Evolutionary conservation across 176 grass and related monocot species (phyloP).

Genomic region (Ampelocalamus luodianensis): DNA sequence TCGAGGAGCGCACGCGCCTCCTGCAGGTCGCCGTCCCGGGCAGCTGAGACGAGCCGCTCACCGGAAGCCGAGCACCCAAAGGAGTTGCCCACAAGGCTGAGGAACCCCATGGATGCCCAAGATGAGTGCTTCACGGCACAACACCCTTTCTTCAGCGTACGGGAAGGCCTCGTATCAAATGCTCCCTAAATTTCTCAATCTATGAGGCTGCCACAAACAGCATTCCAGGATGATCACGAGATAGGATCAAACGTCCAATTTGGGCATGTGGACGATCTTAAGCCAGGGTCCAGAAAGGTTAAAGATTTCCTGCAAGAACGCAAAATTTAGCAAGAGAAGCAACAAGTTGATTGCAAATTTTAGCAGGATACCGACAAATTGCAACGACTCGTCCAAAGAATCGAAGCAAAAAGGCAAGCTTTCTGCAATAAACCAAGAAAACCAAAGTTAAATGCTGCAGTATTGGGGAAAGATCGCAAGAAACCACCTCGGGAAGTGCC

Average conservation of each 20-base stretch:
- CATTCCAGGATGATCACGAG: slow-evolving; percentile 22
- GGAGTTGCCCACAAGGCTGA: slow-evolving; percentile 95
- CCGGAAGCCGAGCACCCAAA: slow-evolving; percentile 96
- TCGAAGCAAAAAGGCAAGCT: background rate
- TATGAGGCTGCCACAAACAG: slow-evolving; percentile 2
- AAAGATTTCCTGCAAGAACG: background rate
- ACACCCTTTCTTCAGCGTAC: background rate
- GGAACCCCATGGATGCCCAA: slow-evolving; percentile 81
- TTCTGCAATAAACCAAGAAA: slow-evolving; percentile 17
- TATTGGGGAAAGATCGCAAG: slow-evolving; percentile 12
- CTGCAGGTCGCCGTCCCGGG: slow-evolving; percentile 86
- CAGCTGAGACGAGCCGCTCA: slow-evolving; percentile 93
- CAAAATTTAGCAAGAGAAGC: background rate
- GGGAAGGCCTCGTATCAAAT: slow-evolving; percentile 24
- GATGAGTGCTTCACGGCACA: slow-evolving; percentile 24
- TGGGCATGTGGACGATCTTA: background rate
- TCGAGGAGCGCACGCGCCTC: slow-evolving; percentile 94
- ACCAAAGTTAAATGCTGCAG: background rate
- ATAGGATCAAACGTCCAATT: slow-evolving; percentile 8
- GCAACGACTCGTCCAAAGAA: background rate
- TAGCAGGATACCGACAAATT: background rate
- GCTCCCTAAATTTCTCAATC: slow-evolving; percentile 29
- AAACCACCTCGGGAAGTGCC: slow-evolving; percentile 34
- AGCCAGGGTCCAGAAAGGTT: slow-evolving; percentile 26
- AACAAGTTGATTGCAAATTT: background rate